Conservation (phyloP, 2,329 filamentous ascomycete genomes). For the Ceratocystis harringtonii region DNA sequence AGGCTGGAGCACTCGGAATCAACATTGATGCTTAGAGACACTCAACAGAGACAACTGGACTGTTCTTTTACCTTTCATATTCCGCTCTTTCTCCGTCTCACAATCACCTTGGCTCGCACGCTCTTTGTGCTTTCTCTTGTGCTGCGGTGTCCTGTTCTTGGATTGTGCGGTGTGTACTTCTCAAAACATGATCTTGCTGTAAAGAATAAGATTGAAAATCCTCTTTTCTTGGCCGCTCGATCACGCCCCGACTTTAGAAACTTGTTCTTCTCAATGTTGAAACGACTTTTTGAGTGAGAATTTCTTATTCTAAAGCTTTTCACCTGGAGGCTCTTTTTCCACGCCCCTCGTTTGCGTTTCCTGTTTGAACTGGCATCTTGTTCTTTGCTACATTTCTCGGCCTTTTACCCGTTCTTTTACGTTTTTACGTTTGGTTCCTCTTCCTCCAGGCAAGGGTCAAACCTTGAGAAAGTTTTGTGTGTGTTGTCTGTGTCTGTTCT, state of each 20-base stretch:
- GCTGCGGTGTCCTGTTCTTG: not conserved
- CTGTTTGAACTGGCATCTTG: not conserved
- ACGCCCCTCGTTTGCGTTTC: not conserved
- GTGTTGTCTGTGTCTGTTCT: not conserved
- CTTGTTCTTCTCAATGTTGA: conserved; percentile 1
- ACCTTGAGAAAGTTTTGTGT: not conserved
- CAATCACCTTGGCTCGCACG: not conserved
- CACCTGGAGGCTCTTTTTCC: not conserved
- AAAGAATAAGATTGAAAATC: not conserved
- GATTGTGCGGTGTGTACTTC: not conserved
- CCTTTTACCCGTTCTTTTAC: conserved; percentile 3
- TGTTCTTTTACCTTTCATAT: not conserved
- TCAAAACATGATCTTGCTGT: conserved; percentile 2
- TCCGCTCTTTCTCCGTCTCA: not conserved
- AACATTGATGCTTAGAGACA: too few species aligned
- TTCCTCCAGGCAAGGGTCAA: conserved; percentile 7
- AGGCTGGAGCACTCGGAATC: not conserved
- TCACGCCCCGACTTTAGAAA: conserved; percentile 5
- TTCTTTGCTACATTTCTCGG: not conserved
- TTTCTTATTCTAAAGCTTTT: not conserved
- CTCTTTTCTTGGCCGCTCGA: conserved; percentile 4
- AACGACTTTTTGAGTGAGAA: not conserved
- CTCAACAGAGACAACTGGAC: too few species aligned
- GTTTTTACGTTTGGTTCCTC: not conserved
- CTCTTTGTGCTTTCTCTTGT: not conserved